These are phyloP conservation scores for Pseudogymnoascus destructans DNA, from an alignment of 2,329 filamentous ascomycete genomes.

Conservation along the genomic window DNA sequence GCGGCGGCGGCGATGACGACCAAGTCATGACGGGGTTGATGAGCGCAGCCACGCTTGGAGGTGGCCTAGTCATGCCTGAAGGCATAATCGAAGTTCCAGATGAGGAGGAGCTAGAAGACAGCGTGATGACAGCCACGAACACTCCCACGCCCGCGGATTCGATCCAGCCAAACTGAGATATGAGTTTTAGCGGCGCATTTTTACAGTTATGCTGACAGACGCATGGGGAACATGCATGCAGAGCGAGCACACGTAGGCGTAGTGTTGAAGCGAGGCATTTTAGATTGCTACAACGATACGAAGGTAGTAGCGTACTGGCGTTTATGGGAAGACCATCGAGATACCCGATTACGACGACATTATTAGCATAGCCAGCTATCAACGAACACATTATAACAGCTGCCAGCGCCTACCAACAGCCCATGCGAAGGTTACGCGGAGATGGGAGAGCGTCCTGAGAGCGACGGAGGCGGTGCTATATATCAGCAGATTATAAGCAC, in stretches of 20 bases:
- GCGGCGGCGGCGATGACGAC: not conserved
- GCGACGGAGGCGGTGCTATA: not conserved
- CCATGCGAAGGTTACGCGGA: not conserved
- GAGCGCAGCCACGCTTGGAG: not conserved
- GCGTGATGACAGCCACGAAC: not conserved
- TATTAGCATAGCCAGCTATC: not conserved
- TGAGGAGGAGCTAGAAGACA: not conserved
- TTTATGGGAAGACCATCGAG: conserved; percentile 1
- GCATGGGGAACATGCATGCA: not conserved
- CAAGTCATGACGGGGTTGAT: not conserved
- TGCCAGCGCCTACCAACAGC: not conserved
- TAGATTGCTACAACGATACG: conserved; percentile 3
- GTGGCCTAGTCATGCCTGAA: not conserved
- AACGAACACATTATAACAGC: not conserved
- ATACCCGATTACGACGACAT: conserved; percentile 5
- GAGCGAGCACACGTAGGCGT: not conserved
- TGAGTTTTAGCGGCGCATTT: not conserved
- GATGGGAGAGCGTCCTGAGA: not conserved
- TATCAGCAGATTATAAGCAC: not conserved
- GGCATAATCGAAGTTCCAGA: not conserved
- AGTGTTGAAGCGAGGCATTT: conserved; percentile 1
- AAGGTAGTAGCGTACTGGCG: not conserved
- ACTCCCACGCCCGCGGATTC: not conserved
- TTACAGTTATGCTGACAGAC: not conserved
- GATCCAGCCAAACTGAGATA: not conserved